phyloP scores from a whole-genome alignment of 208 protist genomes.

The Acanthamoeba culbertsoni region DNA sequence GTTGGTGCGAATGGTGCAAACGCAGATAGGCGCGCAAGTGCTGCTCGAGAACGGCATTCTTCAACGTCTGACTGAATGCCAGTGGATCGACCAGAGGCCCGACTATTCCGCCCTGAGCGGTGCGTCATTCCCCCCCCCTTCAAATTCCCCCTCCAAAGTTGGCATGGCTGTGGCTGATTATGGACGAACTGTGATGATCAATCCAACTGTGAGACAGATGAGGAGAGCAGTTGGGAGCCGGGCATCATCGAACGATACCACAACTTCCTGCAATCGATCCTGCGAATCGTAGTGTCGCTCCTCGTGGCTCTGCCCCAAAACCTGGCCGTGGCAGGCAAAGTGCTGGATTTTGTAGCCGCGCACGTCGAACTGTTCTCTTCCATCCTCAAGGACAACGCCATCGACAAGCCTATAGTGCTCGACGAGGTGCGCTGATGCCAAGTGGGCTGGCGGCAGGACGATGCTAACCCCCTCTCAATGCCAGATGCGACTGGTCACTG shows the following conservation, averaged over 20 bases:
- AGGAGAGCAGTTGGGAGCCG: constrained; percentile 37
- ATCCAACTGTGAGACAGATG: neutral
- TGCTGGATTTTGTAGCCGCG: constrained; percentile 29
- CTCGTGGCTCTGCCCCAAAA: constrained; percentile 59
- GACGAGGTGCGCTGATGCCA: neutral
- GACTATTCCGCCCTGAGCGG: constrained; percentile 27
- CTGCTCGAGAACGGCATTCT: constrained; percentile 51
- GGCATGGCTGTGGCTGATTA: neutral
- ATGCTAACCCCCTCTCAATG: neutral
- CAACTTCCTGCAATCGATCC: constrained; percentile 20
- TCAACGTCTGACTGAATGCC: constrained; percentile 37
- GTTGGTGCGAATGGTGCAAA: constrained; percentile 46
- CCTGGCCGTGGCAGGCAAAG: neutral
- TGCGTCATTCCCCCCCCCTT: too few species aligned
- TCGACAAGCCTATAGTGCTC: constrained; percentile 23
- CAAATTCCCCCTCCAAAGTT: too few species aligned
- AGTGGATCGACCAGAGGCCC: constrained; percentile 51
- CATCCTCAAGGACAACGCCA: constrained; percentile 35
- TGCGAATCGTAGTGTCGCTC: constrained; percentile 42
- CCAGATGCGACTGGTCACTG: neutral
- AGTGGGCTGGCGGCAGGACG: neutral
- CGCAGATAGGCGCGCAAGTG: neutral
- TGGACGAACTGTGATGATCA: neutral
- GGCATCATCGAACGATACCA: constrained; percentile 18
- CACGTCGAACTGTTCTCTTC: constrained; percentile 19